Conservation (phyloP, 345 rosid species). For the Excoecaria agallocha region DNA sequence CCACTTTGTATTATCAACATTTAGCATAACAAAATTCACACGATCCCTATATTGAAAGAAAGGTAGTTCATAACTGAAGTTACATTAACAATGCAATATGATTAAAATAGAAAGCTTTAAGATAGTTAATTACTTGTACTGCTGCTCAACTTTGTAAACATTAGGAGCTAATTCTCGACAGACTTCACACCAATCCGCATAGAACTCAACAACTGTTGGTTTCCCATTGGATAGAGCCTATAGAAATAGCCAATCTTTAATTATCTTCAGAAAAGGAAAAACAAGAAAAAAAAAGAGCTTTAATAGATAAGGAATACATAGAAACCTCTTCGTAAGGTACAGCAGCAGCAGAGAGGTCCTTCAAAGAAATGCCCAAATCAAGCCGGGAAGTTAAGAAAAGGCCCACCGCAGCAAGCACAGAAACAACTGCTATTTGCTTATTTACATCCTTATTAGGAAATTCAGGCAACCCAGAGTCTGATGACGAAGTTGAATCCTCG, state of each 20-base stretch:
- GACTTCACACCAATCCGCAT: constrained; percentile 98
- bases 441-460: constrained; percentile 61
- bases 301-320: background rate
- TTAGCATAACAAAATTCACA: constrained; percentile 95
- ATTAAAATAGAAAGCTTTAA: constrained; percentile 3
- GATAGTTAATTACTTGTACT: constrained; percentile 57
- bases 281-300: background rate
- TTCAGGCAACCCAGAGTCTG: constrained; percentile 45
- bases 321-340: constrained; percentile 70
- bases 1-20: constrained; percentile 96
- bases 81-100: background rate
- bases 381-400: constrained; percentile 58
- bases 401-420: constrained; percentile 52
- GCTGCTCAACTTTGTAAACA: constrained; percentile 88
- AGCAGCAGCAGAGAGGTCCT: constrained; percentile 68
- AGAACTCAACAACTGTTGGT: constrained; percentile 94
- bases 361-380: constrained; percentile 76
- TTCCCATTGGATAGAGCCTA: constrained; percentile 91
- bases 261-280: background rate
- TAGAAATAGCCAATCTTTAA: background rate
- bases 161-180: constrained; percentile 93
- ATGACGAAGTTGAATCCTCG: constrained; percentile 24
- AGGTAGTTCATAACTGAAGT: background rate
- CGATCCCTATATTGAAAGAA: constrained; percentile 48
- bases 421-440: constrained; percentile 49